Evolutionary conservation across 805 yeast species (phyloP).

Genomic region (Candida ponderosae): DNA sequence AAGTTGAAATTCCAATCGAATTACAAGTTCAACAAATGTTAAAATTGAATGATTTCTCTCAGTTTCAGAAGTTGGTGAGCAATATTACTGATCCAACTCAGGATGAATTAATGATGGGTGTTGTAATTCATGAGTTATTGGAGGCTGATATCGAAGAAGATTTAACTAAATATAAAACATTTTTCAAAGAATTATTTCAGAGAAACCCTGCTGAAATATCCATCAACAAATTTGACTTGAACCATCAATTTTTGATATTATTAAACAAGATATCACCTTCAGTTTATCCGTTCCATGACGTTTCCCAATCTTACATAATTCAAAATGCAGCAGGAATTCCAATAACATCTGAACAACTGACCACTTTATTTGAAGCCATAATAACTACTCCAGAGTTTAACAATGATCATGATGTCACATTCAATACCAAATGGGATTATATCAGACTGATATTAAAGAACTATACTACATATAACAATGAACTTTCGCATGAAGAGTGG

Average conservation of each 20-base stretch:
- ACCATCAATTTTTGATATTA: not conserved
- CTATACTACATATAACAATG: not conserved
- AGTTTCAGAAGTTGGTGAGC: not conserved
- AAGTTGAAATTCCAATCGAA: constrained; percentile 3
- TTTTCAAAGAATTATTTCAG: not conserved
- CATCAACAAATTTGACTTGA: not conserved
- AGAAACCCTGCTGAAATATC: not conserved
- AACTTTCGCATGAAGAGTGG: not conserved
- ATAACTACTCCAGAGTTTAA: not conserved
- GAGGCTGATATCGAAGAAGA: not conserved
- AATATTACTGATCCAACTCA: not conserved
- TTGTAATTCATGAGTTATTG: not conserved
- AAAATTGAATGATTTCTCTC: constrained; percentile 5
- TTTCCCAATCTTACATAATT: not conserved
- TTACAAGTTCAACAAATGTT: constrained; percentile 8
- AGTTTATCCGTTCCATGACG: not conserved
- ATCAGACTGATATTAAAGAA: too few species aligned
- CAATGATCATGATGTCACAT: not conserved
- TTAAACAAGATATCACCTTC: not conserved
- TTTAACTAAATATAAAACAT: too few species aligned
- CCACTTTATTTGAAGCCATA: not conserved
- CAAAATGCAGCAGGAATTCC: not conserved
- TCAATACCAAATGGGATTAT: too few species aligned
- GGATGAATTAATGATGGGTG: not conserved
- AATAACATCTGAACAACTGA: not conserved